Evolutionary conservation across 331 rosid genomes (phyloP).

Genomic region (Pyrus hybrid): DNA sequence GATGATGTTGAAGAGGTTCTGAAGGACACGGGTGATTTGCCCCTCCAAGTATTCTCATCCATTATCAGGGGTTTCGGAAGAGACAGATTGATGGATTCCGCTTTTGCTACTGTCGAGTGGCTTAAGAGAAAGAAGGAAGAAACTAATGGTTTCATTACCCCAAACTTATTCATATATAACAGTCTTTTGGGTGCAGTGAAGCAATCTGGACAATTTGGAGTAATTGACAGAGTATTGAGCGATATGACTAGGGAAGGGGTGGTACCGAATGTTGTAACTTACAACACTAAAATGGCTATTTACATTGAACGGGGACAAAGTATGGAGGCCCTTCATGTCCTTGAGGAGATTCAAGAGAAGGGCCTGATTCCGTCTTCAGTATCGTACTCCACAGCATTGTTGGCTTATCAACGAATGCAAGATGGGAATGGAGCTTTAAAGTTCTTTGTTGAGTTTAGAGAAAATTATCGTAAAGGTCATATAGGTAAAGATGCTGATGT

Average conservation of each 20-base stretch:
- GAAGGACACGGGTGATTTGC: conserved; percentile 58
- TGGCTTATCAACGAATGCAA: conserved; percentile 71
- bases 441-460: conserved; percentile 59
- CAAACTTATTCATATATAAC: conserved; percentile 74
- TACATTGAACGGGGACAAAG: conserved; percentile 54
- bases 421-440: conserved; percentile 74
- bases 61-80: conserved; percentile 70
- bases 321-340: conserved; percentile 48
- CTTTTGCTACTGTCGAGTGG: conserved; percentile 60
- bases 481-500: conserved; percentile 42
- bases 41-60: conserved; percentile 78
- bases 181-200: conserved; percentile 73
- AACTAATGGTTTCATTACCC: conserved; percentile 44
- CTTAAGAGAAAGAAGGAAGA: conserved; percentile 70
- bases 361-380: conserved; percentile 64
- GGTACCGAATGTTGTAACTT: conserved; percentile 60
- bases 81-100: conserved; percentile 63
- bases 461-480: conserved; percentile 53
- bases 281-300: conserved; percentile 74
- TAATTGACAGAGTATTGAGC: conserved; percentile 46
- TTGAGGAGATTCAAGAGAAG: conserved; percentile 55
- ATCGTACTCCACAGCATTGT: conserved; percentile 67
- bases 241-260: conserved; percentile 67
- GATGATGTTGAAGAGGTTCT: conserved; percentile 69
- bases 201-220: conserved; percentile 48